phyloP scores from a whole-genome alignment of 2,329 filamentous ascomycete species.

The Penicillium sp. region DNA sequence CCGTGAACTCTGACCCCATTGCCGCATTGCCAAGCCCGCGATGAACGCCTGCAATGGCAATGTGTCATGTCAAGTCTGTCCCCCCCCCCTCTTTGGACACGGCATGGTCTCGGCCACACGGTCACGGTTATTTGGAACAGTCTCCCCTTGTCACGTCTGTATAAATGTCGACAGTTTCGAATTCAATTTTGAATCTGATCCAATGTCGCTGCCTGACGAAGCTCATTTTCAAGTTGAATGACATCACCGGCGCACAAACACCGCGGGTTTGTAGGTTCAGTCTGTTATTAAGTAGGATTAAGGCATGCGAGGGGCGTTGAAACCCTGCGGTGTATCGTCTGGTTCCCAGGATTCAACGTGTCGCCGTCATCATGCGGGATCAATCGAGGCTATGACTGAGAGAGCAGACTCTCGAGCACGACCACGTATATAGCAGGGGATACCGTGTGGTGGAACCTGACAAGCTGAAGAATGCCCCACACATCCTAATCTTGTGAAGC shows the following conservation, averaged over 20 bases:
- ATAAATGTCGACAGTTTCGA: neutral
- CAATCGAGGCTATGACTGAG: slow-evolving; percentile 28
- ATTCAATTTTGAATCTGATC: neutral
- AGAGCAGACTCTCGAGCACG: slow-evolving; percentile 26
- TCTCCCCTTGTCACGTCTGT: neutral
- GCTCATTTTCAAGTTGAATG: neutral
- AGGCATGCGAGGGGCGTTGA: slow-evolving; percentile 1
- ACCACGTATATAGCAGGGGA: slow-evolving; percentile 28
- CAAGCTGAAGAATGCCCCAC: slow-evolving; percentile 26
- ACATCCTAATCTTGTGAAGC: slow-evolving; percentile 18
- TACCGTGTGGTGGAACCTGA: slow-evolving; percentile 31
- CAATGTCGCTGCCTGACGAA: neutral
- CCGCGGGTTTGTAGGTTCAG: neutral
- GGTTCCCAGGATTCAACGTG: neutral
- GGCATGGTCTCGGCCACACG: neutral
- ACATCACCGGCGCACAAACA: neutral
- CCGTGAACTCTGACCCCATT: neutral
- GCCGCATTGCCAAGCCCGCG: slow-evolving; percentile 1
- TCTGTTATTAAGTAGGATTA: neutral
- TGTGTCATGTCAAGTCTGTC: slow-evolving; percentile 1
- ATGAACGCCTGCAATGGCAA: slow-evolving; percentile 9
- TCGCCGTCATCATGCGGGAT: slow-evolving; percentile 21
- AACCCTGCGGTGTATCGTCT: slow-evolving; percentile 4
- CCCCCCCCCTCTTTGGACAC: neutral
- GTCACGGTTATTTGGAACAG: neutral